Conservation (phyloP, 257 asterid genomes). For the Solanum commersonii region DNA sequence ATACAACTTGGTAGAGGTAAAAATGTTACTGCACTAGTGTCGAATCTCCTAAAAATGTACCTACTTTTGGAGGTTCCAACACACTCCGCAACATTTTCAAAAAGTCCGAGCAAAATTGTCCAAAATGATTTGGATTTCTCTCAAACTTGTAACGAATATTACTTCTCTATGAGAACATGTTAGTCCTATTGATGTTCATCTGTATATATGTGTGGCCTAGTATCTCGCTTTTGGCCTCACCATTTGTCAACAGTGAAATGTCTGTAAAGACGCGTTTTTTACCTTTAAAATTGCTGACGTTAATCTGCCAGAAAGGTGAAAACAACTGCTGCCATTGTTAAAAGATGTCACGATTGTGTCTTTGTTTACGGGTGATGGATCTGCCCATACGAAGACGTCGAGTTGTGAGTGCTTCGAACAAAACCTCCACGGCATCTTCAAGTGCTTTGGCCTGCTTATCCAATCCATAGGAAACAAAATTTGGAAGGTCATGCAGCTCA, state of each 20-base stretch:
- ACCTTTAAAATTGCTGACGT: background rate
- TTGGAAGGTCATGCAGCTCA: constrained; percentile 63
- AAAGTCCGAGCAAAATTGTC: background rate
- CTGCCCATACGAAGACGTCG: constrained; percentile 78
- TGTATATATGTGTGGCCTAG: background rate
- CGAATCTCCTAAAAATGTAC: background rate
- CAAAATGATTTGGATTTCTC: background rate
- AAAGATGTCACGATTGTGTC: constrained; percentile 34
- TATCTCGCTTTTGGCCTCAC: background rate
- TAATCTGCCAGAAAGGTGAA: background rate
- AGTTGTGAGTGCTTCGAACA: constrained; percentile 60
- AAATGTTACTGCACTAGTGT: background rate
- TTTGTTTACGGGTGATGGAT: constrained; percentile 47
- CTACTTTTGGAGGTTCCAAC: background rate
- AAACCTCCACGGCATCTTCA: constrained; percentile 45
- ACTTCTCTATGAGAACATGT: background rate
- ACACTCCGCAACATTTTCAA: background rate
- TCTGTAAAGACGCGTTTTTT: background rate
- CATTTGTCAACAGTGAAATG: background rate
- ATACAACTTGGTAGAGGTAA: no score
- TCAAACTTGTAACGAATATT: background rate
- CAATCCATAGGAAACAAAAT: constrained; percentile 38
- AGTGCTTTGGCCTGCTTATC: constrained; percentile 57
- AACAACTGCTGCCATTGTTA: background rate
- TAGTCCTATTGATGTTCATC: background rate